Evolutionary conservation across 352 stramenopile genomes (phyloP), one percentile per base, ranked within the genome.

Genomic region (Elongisporangium undulatum): DNA sequence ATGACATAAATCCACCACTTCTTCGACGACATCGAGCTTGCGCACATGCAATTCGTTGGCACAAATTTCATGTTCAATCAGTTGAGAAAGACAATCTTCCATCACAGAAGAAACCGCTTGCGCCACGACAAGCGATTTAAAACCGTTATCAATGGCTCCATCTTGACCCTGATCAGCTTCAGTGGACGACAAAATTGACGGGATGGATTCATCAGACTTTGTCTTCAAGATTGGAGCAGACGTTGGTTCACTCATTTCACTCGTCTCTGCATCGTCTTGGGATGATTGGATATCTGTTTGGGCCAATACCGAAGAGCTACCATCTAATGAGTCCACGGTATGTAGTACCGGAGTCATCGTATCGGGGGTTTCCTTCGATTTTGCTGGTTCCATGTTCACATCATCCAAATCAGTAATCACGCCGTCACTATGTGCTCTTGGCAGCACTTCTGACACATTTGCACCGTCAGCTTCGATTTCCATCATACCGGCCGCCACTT

Each of bases 131-230:
- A 41, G 2, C 13, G 29, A 41, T 34, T 49, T 16, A 80, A 52
- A 55, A 73, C 41, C 21, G 53, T 49, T 50, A 49, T 29, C 19
- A 50, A 22, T 9, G 59, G 53, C n/a, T 66, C 39, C 17, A 29
- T 20, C 4, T 41, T 41, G 5, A 41, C 26, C 8, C 26, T 41
- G 1, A 41, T 41, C 13, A 9, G 8, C 1, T 13, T 13, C 4
- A 15, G 8, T n/a, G n/a, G n/a, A n/a, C n/a, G n/a, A n/a, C n/a
- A n/a, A n/a, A n/a, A n/a, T 13, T 41, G 29, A 41, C 29, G 4
- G 9, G 13, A 9, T 8, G 4, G 26, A 34, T 34, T 4, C 26
- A 8, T 9, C 26, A 34, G 26, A 4, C 8, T 34, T 8, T 34
- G 26, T 34, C 26, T 34, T 34, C 26, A 34, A 34, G 26, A 34